Base-by-base conservation (phyloP, 2,329 filamentous ascomycete species). In the Exserohilum turcica region DNA sequence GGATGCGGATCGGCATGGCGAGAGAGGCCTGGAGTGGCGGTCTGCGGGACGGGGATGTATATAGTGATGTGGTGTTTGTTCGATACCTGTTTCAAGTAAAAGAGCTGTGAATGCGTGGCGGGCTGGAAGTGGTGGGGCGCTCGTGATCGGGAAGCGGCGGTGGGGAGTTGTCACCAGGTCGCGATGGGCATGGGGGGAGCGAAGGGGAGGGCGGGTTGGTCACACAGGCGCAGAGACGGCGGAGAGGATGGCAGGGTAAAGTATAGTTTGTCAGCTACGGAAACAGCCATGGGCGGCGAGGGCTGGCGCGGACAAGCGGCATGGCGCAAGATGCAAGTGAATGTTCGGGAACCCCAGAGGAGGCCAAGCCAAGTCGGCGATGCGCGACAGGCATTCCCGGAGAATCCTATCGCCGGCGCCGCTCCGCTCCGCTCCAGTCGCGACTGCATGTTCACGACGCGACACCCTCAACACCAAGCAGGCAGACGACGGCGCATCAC, bases 1-100 rank as follows among this genome's bases (percentile, higher is more conserved):
- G 85, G 53, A 94, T 80, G 60, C 87, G 85, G 83, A 96, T 93
- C 7, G 67, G 73, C 72, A 72, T 64, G 63, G 70, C 59, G 21
- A 52, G 43, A 19, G 18, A 21, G 13, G 29, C 28, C 19, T 13
- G 18, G 21, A 6, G 13, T 29, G 29, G 2, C 12, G 12, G 32
- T 29, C 2, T 48, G 10, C 7, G n/a, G 15, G 31, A 42, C 15
- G 4, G 24, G 6, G 19, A 32, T 43, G 16, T 9, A 24, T 36
- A 36, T 33, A 13, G 19, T 33, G 28, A 16, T 21, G 18, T n/a
- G 29, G 13, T 36, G 38, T 36, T n/a, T 5, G 43, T 29, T n/a
- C 16, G 33, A 33, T 46, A 38, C 33, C 42, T 32, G 47, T 43
- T 51, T 36, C 18, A 29, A 36, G 40, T 38, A 29, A 45, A 33